A percentile compares a stretch with the other conserved stretches of the same genome.
Evolutionary conservation across 345 rosid genomes (phyloP).

Genomic region (Camelina hispida): DNA sequence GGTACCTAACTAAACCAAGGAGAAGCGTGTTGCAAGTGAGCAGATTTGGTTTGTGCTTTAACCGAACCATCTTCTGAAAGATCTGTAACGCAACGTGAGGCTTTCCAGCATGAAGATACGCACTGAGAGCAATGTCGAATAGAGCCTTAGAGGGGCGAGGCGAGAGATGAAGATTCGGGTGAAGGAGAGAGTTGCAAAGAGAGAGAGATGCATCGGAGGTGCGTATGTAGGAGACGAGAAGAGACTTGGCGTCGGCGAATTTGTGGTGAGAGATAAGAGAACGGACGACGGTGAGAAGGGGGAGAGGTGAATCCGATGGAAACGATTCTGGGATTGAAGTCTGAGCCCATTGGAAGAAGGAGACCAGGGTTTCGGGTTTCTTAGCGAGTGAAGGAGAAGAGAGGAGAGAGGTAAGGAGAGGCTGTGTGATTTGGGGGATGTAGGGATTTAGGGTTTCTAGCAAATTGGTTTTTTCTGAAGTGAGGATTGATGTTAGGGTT

Average conservation of each 20-base stretch:
- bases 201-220: conserved; percentile 51
- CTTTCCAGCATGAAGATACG: conserved; percentile 59
- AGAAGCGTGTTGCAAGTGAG: conserved; percentile 76
- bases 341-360: conserved; percentile 61
- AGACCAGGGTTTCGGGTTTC: conserved; percentile 58
- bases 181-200: conserved; percentile 62
- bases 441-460: conserved; percentile 55
- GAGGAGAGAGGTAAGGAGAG: conserved; percentile 58
- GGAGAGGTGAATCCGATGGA: conserved; percentile 49
- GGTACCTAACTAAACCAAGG: conserved; percentile 65
- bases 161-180: conserved; percentile 42
- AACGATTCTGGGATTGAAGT: conserved; percentile 49
- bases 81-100: conserved; percentile 75
- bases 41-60: conserved; percentile 59
- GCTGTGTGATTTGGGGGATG: conserved; percentile 55
- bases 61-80: conserved; percentile 66
- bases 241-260: conserved; percentile 70
- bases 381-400: conserved; percentile 55
- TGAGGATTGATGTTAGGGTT: conserved; percentile 53
- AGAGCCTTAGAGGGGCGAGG: conserved; percentile 53
- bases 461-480: conserved; percentile 41
- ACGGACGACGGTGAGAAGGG: conserved; percentile 67
- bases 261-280: conserved; percentile 58
- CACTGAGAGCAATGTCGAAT: conserved; percentile 62
- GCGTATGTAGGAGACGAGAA: conserved; percentile 59